phyloP scores from a whole-genome alignment of 441 rosid genomes.

The Gossypium schwendimanii region DNA sequence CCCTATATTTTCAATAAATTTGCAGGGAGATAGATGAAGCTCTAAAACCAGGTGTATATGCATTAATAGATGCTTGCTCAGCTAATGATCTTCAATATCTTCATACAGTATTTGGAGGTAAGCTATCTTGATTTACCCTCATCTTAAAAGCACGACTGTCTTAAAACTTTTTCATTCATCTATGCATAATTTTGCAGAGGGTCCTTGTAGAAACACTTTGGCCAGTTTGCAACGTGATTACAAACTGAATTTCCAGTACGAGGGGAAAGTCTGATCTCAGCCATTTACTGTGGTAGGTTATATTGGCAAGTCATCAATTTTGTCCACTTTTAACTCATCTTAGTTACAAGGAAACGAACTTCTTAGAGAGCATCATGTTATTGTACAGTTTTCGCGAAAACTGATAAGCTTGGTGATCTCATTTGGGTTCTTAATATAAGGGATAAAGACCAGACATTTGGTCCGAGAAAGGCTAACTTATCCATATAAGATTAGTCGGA shows the following conservation, averaged over 20 bases:
- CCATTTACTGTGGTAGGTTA: background rate
- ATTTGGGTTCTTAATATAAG: background rate
- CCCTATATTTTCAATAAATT: constrained; percentile 6
- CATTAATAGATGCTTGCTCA: constrained; percentile 79
- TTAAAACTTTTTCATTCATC: constrained; percentile 16
- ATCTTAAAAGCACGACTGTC: background rate
- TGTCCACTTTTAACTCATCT: background rate
- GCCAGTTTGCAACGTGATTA: constrained; percentile 70
- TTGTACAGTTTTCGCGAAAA: background rate
- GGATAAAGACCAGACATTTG: background rate
- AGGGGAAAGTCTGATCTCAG: constrained; percentile 65
- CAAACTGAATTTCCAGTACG: constrained; percentile 68
- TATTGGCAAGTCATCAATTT: constrained; percentile 5
- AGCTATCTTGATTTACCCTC: background rate
- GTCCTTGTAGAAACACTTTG: constrained; percentile 80
- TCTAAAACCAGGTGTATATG: constrained; percentile 77
- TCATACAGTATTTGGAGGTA: constrained; percentile 64
- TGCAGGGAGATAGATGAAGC: constrained; percentile 85
- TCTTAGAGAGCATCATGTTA: background rate
- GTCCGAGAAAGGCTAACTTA: background rate
- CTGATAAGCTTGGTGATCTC: background rate
- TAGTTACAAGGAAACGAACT: background rate
- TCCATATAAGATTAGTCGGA: background rate
- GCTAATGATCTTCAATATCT: constrained; percentile 40
- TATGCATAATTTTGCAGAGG: constrained; percentile 50